Conservation (phyloP, 2,329 filamentous ascomycete species). For the Elsinoe australis region DNA sequence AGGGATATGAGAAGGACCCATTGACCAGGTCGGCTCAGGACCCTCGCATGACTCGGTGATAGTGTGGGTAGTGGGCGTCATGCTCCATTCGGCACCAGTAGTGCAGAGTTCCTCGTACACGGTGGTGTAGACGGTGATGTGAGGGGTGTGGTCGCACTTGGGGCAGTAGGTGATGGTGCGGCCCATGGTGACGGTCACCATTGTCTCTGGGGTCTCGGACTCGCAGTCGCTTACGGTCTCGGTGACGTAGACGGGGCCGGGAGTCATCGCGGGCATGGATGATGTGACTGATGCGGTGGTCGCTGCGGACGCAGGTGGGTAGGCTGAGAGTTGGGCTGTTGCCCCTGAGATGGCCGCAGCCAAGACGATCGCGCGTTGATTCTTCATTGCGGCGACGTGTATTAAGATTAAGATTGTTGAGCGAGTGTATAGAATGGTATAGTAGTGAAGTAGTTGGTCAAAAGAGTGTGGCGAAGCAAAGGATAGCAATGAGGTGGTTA, state of each 20-base stretch:
- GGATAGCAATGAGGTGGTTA: neutral
- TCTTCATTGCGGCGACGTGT: conserved; percentile 1
- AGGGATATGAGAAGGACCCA: conserved; percentile 29
- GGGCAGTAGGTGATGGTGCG: conserved; percentile 34
- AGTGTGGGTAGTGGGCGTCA: conserved; percentile 30
- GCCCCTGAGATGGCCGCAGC: conserved; percentile 6
- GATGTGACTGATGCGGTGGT: conserved; percentile 62
- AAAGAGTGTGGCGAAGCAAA: conserved; percentile 11
- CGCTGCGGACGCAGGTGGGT: conserved; percentile 66
- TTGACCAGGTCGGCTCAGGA: conserved; percentile 29
- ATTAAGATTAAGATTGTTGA: neutral
- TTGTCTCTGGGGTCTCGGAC: conserved; percentile 25
- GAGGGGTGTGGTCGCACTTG: conserved; percentile 25
- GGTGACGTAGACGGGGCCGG: conserved; percentile 25
- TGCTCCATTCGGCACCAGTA: conserved; percentile 24
- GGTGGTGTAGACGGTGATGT: conserved; percentile 34
- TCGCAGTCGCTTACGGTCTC: conserved; percentile 30
- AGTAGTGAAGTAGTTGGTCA: neutral
- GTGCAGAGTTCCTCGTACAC: conserved; percentile 30
- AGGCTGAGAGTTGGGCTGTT: conserved; percentile 5
- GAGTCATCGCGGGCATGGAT: neutral
- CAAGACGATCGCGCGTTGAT: conserved; percentile 10
- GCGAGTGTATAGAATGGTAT: neutral
- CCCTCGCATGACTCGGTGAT: conserved; percentile 33
- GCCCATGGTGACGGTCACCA: conserved; percentile 31